Percentiles rank a stretch among this genome's conserved stretches.
Conservation (phyloP, 2,329 filamentous ascomycete genomes). For the Phialophora expanda region DNA sequence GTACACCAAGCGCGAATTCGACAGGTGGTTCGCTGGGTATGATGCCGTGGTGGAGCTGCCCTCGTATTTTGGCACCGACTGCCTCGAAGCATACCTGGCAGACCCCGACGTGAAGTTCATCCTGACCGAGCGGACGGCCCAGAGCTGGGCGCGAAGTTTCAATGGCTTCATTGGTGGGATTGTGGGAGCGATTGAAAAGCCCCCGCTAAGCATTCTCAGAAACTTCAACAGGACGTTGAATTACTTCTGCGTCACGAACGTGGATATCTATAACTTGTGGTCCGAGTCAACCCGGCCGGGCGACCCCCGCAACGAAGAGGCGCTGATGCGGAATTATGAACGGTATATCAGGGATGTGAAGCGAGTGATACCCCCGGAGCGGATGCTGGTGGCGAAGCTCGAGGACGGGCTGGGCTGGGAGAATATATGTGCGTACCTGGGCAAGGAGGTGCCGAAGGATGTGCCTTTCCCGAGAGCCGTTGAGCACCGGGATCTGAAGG, state of each 20-base stretch:
- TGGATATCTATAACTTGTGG: slow-evolving; percentile 10
- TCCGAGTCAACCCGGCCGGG: neutral
- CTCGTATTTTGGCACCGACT: slow-evolving; percentile 11
- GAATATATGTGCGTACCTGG: slow-evolving; percentile 14
- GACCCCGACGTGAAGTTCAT: slow-evolving; percentile 20
- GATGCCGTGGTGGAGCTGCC: slow-evolving; percentile 14
- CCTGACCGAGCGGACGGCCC: slow-evolving; percentile 9
- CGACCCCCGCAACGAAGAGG: slow-evolving; percentile 5
- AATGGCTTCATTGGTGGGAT: slow-evolving; percentile 6
- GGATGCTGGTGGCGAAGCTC: slow-evolving; percentile 11
- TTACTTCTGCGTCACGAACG: slow-evolving; percentile 5
- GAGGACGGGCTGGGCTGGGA: slow-evolving; percentile 19
- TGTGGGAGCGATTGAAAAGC: neutral
- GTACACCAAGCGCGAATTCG: slow-evolving; percentile 17
- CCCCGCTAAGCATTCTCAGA: slow-evolving; percentile 9
- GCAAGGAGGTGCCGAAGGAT: slow-evolving; percentile 15
- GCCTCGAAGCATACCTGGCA: slow-evolving; percentile 9
- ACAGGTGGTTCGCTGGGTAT: slow-evolving; percentile 18
- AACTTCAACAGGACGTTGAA: slow-evolving; percentile 13
- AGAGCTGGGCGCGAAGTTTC: slow-evolving; percentile 10
- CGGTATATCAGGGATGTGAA: slow-evolving; percentile 9
- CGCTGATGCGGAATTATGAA: slow-evolving; percentile 18
- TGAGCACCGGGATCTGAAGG: slow-evolving; percentile 10
- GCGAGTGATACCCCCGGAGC: slow-evolving; percentile 6
- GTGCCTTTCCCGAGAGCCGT: slow-evolving; percentile 4